Conservation (phyloP, 176 grass and related monocot genomes). For the Cocos nucifera region DNA sequence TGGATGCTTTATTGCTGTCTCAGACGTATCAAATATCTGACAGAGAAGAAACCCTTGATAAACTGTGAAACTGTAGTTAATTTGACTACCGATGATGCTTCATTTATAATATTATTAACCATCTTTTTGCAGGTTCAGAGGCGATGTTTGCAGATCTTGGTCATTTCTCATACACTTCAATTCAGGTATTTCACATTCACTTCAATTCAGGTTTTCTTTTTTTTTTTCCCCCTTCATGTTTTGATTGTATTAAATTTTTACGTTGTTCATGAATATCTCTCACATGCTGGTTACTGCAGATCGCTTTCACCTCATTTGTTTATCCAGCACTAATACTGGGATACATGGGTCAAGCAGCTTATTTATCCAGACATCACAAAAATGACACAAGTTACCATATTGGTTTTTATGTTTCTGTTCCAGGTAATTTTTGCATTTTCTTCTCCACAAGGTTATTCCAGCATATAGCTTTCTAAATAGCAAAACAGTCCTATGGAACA, state of each 20-base stretch:
- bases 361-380: slow-evolving; percentile 10
- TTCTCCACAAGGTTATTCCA: neutral
- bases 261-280: no score
- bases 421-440: neutral
- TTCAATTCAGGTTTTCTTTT: slow-evolving; percentile 54
- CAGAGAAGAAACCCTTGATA: no score
- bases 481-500: no score
- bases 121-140: slow-evolving; percentile 62
- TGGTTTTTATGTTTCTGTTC: slow-evolving; percentile 14
- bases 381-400: slow-evolving; percentile 15
- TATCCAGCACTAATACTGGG: slow-evolving; percentile 17
- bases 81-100: no score
- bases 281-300: neutral
- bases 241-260: no score
- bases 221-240: no score
- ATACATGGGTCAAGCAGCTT: slow-evolving; percentile 23
- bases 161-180: slow-evolving; percentile 90
- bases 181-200: slow-evolving; percentile 96
- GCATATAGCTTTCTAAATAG: no score
- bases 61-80: no score
- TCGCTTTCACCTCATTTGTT: slow-evolving; percentile 9
- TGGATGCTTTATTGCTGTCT: no score
- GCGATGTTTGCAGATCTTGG: slow-evolving; percentile 99
- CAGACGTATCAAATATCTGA: no score
- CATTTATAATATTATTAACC: no score